Conservation (phyloP, 176 grass and related monocot genomes). For the Puya raimondii region DNA sequence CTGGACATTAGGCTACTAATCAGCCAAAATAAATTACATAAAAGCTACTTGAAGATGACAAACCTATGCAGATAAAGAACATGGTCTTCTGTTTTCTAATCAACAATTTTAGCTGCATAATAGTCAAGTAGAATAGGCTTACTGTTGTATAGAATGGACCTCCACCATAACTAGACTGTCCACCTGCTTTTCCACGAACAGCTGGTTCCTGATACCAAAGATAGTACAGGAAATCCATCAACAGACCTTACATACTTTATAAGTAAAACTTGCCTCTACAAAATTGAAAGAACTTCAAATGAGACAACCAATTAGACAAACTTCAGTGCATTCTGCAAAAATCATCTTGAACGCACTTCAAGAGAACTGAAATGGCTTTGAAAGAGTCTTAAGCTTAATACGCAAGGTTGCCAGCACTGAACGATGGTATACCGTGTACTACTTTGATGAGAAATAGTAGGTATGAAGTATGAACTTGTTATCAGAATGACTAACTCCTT, state of each 20-base stretch:
- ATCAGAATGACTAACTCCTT: neutral
- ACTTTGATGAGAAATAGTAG: no score
- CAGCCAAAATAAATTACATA: neutral
- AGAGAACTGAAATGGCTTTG: neutral
- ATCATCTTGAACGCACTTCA: neutral
- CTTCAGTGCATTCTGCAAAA: neutral
- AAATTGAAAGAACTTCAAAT: neutral
- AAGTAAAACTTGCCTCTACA: neutral
- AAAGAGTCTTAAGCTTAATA: neutral
- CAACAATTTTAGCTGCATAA: neutral
- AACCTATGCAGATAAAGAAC: neutral
- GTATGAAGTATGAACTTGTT: no score
- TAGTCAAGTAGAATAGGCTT: neutral
- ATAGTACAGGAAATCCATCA: neutral
- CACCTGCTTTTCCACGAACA: slow-evolving; percentile 7
- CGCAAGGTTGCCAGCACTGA: neutral
- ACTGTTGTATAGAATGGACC: slow-evolving; percentile 16
- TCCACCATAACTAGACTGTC: slow-evolving; percentile 14
- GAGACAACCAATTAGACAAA: neutral
- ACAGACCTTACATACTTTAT: neutral
- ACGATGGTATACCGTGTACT: neutral
- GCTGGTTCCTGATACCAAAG: slow-evolving; percentile 5
- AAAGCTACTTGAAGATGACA: neutral
- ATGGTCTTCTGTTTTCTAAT: neutral
- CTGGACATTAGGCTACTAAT: neutral